phyloP scores from a whole-genome alignment of 768 basidiomycete species.

The Xanthoconium purpureum region DNA sequence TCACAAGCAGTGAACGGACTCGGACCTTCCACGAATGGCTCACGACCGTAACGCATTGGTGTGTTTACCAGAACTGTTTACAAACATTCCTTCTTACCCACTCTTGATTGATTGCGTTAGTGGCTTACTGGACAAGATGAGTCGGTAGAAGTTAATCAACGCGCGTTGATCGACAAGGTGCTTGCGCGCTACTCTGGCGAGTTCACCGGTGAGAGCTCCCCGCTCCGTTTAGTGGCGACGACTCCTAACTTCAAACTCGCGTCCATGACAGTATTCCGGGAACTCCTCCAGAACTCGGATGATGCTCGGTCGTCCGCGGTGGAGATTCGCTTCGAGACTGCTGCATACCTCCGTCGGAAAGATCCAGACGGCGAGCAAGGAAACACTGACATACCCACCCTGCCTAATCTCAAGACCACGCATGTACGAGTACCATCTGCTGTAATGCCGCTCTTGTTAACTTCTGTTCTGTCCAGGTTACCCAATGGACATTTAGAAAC shows the following conservation, averaged over 20 bases:
- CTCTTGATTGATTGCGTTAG: slow-evolving; percentile 15
- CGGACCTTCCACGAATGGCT: slow-evolving; percentile 17
- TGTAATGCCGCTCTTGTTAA: background rate
- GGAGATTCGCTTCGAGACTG: slow-evolving; percentile 76
- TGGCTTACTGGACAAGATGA: slow-evolving; percentile 55
- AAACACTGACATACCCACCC: slow-evolving; percentile 7
- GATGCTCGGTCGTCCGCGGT: slow-evolving; percentile 74
- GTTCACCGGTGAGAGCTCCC: slow-evolving; percentile 56
- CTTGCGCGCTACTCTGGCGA: slow-evolving; percentile 93
- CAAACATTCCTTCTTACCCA: background rate
- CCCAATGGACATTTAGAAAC: slow-evolving; percentile 83
- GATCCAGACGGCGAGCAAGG: slow-evolving; percentile 26
- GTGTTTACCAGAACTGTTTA: background rate
- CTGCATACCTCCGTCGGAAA: slow-evolving; percentile 12
- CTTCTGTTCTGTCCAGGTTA: slow-evolving; percentile 44
- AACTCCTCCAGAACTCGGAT: slow-evolving; percentile 50
- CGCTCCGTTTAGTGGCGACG: background rate
- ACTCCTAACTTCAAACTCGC: no score
- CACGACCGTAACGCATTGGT: slow-evolving; percentile 32
- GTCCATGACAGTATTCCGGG: slow-evolving; percentile 46
- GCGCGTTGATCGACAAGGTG: slow-evolving; percentile 91
- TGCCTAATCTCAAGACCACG: slow-evolving; percentile 64
- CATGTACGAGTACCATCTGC: slow-evolving; percentile 32
- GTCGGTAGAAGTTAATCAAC: slow-evolving; percentile 84
- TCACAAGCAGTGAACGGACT: background rate